Evolutionary conservation across 345 rosid genomes (phyloP).

Genomic region (Cardamine chenopodiifolia): DNA sequence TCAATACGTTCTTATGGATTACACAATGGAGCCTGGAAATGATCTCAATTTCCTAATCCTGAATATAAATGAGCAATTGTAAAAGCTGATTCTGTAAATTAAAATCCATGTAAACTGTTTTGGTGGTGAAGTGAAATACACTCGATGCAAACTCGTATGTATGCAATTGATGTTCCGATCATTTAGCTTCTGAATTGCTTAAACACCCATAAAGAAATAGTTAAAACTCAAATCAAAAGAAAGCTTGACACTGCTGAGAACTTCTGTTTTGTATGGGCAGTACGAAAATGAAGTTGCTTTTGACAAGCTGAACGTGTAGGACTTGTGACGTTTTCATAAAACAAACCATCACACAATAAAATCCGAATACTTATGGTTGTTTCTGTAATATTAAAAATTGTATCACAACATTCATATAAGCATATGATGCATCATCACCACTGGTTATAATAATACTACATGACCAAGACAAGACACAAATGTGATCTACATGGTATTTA

Average conservation of each 20-base stretch:
- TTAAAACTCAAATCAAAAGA: background rate
- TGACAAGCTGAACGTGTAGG: background rate
- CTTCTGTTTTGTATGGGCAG: background rate
- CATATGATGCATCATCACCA: slow-evolving; percentile 14
- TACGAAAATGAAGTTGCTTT: background rate
- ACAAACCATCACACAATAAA: background rate
- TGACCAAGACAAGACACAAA: slow-evolving; percentile 27
- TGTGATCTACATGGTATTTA: slow-evolving; percentile 8
- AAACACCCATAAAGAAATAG: background rate
- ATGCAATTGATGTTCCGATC: background rate
- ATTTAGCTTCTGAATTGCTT: background rate
- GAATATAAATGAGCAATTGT: background rate
- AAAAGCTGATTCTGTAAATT: background rate
- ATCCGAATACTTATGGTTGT: background rate
- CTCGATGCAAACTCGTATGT: background rate
- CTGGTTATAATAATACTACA: slow-evolving; percentile 2
- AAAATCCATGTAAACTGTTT: background rate
- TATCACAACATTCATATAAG: background rate
- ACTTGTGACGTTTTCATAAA: background rate
- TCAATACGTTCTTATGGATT: background rate
- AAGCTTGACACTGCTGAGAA: no score
- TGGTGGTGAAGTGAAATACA: background rate
- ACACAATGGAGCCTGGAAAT: background rate
- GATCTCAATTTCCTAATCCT: slow-evolving; percentile 22
- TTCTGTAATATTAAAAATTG: background rate